These are phyloP conservation scores for Colletotrichum musae DNA, from an alignment of 2,329 filamentous ascomycete species.

Conservation along the genomic window DNA sequence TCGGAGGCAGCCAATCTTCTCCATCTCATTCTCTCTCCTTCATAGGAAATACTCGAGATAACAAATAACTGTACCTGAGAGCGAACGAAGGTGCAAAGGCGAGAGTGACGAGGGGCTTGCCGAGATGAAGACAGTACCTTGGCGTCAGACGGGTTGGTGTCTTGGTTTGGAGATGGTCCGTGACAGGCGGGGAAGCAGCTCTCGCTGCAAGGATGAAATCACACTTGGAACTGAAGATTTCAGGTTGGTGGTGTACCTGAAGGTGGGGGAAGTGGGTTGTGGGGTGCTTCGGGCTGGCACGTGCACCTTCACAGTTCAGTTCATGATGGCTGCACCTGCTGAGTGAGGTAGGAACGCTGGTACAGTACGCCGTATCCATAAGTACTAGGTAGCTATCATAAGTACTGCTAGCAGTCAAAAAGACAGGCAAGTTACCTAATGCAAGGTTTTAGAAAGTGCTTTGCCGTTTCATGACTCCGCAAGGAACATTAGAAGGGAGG, in stretches of 20 bases:
- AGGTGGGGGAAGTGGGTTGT: slow-evolving; percentile 12
- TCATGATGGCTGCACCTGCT: neutral
- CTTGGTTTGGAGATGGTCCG: slow-evolving; percentile 5
- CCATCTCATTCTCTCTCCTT: too few relatives aligned
- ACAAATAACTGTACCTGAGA: too few relatives aligned
- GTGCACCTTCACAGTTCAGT: neutral
- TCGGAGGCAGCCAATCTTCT: neutral
- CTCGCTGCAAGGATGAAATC: neutral
- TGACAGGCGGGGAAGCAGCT: neutral
- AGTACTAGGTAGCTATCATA: neutral
- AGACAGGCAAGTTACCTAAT: too few relatives aligned
- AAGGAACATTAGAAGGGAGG: too few relatives aligned
- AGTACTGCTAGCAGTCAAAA: neutral
- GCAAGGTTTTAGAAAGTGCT: too few relatives aligned
- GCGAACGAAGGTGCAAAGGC: too few relatives aligned
- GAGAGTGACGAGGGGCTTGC: neutral
- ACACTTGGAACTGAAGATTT: slow-evolving; percentile 1
- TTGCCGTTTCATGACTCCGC: too few relatives aligned
- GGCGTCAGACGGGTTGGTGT: neutral
- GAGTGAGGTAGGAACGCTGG: neutral
- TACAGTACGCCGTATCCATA: too few relatives aligned
- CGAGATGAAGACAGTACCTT: neutral
- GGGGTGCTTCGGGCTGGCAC: neutral
- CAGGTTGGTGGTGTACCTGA: slow-evolving; percentile 7
- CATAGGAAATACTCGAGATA: too few relatives aligned